Base-by-base conservation (phyloP, 1,284 basidiomycete species). In the Anthracocystis setariae region DNA sequence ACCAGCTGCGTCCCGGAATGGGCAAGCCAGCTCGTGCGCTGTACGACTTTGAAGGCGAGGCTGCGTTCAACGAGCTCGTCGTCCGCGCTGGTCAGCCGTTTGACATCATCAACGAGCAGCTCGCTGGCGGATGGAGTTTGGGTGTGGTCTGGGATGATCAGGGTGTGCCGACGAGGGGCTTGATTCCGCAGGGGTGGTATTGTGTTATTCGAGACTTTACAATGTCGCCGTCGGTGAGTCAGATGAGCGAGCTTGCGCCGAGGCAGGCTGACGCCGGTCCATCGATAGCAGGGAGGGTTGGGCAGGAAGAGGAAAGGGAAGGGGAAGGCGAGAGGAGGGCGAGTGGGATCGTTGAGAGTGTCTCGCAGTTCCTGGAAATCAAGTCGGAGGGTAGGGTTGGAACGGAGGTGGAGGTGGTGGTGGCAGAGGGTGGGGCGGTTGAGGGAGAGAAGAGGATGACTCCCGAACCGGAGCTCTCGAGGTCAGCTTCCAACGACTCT, bases 151-250 rank as follows among this genome's bases (percentile, higher is more conserved):
- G 66, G 56, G 68, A 56, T 17, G 58, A 62, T 8, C 29, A 66
- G 3, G 68, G 52, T n/a, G 35, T 61, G n/a, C 70, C 70, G 1
- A 60, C 49, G 7, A 46, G 70, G 8, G 77, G 77, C 9, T 62
- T 79, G 13, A 69, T 79, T 33, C 77, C 77, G 2, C 56, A 60
- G 38, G 77, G 77, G 0, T 79, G 73, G 70, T 79, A 78, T 39
- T 76, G 73, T 46, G 56, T 55, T 39, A 65, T 73, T 20, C 69
- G 69, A 18, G 75, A 77, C 46, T 77, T 77, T 45, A 70, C 73
- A 8, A 49, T 57, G 3, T 66, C 73, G 3, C 73, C 75, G 17
- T 50, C 47, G 1, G 47, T 42, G 0, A 49, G 29, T 8, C 32
- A 48, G 3, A 48, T 45, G 10, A 42, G 40, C 23, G 60, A 69